phyloP scores from a whole-genome alignment of 2,329 filamentous ascomycete species.

The Cladosporium sp. region DNA sequence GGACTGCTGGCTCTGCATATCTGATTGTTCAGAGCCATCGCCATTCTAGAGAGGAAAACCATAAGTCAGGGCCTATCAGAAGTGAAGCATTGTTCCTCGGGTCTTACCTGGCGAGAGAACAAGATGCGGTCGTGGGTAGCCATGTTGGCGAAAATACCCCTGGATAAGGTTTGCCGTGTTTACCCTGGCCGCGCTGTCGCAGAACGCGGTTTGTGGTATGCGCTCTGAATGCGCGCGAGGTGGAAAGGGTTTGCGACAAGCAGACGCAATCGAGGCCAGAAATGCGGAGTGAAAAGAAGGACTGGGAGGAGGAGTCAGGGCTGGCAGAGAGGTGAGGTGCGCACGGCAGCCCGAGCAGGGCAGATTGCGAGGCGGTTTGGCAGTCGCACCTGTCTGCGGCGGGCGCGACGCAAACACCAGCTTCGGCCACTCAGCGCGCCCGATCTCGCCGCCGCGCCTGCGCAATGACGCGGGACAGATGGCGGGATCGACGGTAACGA shows the following conservation, averaged over 20 bases:
- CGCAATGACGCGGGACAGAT: slow-evolving; percentile 1
- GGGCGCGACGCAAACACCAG: slow-evolving; percentile 3
- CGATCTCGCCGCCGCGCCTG: neutral
- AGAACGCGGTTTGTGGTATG: too few species aligned
- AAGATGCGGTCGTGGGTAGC: slow-evolving; percentile 2
- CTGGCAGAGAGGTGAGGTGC: too few species aligned
- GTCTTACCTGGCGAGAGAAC: slow-evolving; percentile 3
- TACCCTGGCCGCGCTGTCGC: too few species aligned
- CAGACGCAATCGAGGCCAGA: too few species aligned
- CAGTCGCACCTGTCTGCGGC: neutral
- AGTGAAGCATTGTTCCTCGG: neutral
- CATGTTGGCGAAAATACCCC: neutral
- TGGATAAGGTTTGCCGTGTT: too few species aligned
- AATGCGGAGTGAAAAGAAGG: neutral
- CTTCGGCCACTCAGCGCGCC: neutral
- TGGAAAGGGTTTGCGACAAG: too few species aligned
- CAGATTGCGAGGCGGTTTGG: slow-evolving; percentile 1
- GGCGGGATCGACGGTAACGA: slow-evolving; percentile 3
- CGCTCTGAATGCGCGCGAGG: too few species aligned
- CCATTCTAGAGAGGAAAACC: neutral
- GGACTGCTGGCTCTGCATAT: slow-evolving; percentile 12
- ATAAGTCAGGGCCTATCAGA: too few species aligned
- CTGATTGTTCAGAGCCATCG: slow-evolving; percentile 4
- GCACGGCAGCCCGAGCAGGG: too few species aligned
- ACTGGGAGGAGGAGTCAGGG: neutral